Base-by-base conservation (phyloP, 2,329 filamentous ascomycete species). In the Ophiocordyceps camponoti-leonardi region DNA sequence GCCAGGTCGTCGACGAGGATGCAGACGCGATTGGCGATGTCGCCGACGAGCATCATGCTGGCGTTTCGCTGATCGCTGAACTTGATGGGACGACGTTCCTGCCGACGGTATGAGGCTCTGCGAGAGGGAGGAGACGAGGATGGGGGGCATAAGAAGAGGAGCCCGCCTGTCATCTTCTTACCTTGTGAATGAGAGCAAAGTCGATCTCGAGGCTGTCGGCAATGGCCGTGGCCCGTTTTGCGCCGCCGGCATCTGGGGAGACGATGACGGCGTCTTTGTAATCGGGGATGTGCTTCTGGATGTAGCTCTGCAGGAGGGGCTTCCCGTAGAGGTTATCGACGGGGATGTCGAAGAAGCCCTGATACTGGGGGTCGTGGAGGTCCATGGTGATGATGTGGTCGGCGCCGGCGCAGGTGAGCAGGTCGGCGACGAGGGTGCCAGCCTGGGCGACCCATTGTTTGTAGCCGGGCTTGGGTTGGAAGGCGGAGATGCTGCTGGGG, bases 401-500 rank as follows among this genome's bases (percentile, higher is more conserved):
- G 6, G 28, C 31, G 30, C 42, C 42, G n/a, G 42, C 31, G 31
- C 18, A 44, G 4, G 18, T 44, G 18, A 44, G 20, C 18, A 44
- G 31, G 30, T 44, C 31, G n/a, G 42, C 42, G 20, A 44, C 22
- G 28, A 44, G 42, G 28, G 88, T 96, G 49, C 92, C 92, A 40
- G 92, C 88, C 67, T 96, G 92, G 20, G 92, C 92, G 51, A 98
- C 90, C 92, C 92, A 98, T 67, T 94, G 86, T 68, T 92, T 92
- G 64, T 98, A 98, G 44, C 92, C 92, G 8, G 88, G 86, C 60
- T 90, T 88, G 19, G 86, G 80, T 60, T 86, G 77, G 60, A 81
- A 71, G 55, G 71, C 72, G 47, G 69, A 71, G 49, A 75, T 63
- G 45, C 73, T 69, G 16, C 67, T 64, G 43, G 70, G 67, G 57